Percentiles rank a stretch among this genome's conserved stretches.
Conservation (phyloP, 192 early-diverging fungal genomes). For the Rhizoclosmatium globosum region DNA sequence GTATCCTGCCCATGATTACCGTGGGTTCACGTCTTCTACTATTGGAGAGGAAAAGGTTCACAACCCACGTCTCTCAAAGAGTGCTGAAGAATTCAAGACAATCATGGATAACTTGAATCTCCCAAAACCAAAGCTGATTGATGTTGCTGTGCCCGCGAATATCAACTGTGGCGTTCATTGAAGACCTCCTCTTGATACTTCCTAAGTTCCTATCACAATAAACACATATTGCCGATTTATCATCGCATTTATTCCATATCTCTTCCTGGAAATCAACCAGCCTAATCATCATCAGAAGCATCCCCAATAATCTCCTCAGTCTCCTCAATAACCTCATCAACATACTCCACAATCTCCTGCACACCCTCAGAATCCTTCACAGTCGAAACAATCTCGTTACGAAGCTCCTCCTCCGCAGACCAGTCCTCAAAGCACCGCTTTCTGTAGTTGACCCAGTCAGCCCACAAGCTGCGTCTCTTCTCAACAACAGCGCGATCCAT, state of each 20-base stretch:
- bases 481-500: constrained; percentile 79
- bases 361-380: constrained; percentile 60
- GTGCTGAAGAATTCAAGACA: constrained; percentile 33
- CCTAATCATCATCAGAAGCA: constrained; percentile 8
- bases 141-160: constrained; percentile 25
- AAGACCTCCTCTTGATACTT: no score
- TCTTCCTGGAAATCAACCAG: not conserved
- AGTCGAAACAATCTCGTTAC: constrained; percentile 61
- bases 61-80: constrained; percentile 40
- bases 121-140: constrained; percentile 35
- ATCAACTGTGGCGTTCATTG: constrained; percentile 8
- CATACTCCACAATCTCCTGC: constrained; percentile 83
- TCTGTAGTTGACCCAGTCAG: constrained; percentile 89
- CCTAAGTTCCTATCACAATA: no score
- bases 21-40: constrained; percentile 17
- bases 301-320: constrained; percentile 53
- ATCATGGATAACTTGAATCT: constrained; percentile 39
- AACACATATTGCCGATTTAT: no score
- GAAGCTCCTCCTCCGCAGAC: constrained; percentile 63
- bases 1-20: constrained; percentile 42
- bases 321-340: constrained; percentile 91
- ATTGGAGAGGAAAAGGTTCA: constrained; percentile 39
- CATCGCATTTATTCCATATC: no score
- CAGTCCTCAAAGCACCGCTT: constrained; percentile 64
- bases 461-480: constrained; percentile 75